phyloP scores from a whole-genome alignment of 148 eudicot genomes.

The Vaccinium darrowii region DNA sequence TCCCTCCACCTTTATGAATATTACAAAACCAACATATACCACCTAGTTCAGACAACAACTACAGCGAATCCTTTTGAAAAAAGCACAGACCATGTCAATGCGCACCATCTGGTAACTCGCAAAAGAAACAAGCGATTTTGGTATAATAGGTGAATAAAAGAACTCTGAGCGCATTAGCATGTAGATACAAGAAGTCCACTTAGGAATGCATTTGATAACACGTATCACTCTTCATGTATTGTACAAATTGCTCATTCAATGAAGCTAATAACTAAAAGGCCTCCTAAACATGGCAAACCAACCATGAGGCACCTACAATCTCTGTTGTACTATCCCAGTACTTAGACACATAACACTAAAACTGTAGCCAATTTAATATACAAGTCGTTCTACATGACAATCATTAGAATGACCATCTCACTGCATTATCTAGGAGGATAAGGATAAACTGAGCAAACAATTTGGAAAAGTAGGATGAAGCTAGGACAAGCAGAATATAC shows the following conservation, averaged over 20 bases:
- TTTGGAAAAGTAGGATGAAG: background rate
- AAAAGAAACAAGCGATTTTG: background rate
- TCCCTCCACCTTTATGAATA: background rate
- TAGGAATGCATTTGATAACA: background rate
- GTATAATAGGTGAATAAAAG: background rate
- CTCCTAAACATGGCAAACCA: background rate
- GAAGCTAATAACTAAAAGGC: background rate
- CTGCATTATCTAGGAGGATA: background rate
- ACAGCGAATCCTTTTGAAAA: background rate
- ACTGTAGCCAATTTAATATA: background rate
- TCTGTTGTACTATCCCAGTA: background rate
- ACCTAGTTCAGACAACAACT: background rate
- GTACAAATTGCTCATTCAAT: background rate
- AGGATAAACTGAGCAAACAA: background rate
- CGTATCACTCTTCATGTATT: background rate
- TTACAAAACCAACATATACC: background rate
- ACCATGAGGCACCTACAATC: background rate
- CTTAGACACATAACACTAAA: background rate
- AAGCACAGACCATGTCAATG: background rate
- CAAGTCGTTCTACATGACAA: background rate
- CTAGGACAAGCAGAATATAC: constrained; percentile 28
- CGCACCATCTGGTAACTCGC: background rate
- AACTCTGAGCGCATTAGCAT: background rate
- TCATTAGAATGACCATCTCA: background rate
- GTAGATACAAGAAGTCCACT: background rate